Evolutionary conservation across 1,284 basidiomycete species (phyloP).

Genomic region (Ceratobasidium papillatum): DNA sequence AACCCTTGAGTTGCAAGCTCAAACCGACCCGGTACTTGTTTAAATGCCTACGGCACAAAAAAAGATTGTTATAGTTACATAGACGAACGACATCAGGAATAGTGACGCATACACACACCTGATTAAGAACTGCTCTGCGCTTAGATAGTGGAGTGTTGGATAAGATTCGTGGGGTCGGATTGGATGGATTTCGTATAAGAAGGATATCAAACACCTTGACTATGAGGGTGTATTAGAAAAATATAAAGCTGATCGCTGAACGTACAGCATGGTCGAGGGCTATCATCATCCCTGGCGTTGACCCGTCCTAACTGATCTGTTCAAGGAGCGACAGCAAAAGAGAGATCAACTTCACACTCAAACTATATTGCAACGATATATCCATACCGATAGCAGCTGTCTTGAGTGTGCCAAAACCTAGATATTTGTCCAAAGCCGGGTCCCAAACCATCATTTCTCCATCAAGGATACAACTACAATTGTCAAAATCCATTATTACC

Average conservation of each 20-base stretch:
- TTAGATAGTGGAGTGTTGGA: slow-evolving; percentile 53
- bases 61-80: neutral
- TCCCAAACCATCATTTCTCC: slow-evolving; percentile 99
- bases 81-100: neutral
- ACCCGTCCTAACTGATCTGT: slow-evolving; percentile 62
- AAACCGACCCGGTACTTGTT: slow-evolving; percentile 74
- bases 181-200: slow-evolving; percentile 1
- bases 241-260: slow-evolving; percentile 44
- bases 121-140: slow-evolving; percentile 52
- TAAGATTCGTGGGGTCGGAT: slow-evolving; percentile 47
- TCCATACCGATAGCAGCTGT: slow-evolving; percentile 80
- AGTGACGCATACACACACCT: slow-evolving; percentile 19
- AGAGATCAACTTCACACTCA: neutral
- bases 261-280: slow-evolving; percentile 88
- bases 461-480: slow-evolving; percentile 82
- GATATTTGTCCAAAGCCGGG: slow-evolving; percentile 81
- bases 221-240: slow-evolving; percentile 49
- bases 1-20: slow-evolving; percentile 77
- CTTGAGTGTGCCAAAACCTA: slow-evolving; percentile 92
- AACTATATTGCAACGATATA: neutral
- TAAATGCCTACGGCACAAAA: slow-evolving; percentile 56
- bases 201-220: slow-evolving; percentile 96
- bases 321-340: neutral
- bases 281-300: slow-evolving; percentile 66
- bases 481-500: neutral